These are phyloP conservation scores for Eimeria praecox DNA, from an alignment of 169 alveolate species.

Conservation along the genomic window DNA sequence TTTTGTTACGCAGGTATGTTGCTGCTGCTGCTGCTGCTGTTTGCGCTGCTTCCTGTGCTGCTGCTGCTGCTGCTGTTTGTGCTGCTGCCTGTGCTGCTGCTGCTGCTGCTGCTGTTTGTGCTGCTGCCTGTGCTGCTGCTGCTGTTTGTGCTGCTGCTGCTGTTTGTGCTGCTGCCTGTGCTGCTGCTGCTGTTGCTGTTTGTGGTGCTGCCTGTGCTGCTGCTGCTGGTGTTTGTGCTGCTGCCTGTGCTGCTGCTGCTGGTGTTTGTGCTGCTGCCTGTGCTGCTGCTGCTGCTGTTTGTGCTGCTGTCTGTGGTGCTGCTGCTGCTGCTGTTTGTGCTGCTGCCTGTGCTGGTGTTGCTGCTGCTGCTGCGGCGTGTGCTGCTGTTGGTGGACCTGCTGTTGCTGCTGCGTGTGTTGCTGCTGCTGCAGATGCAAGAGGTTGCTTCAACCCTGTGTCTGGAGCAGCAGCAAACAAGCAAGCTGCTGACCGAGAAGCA, in stretches of 20 bases:
- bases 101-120: background rate
- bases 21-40: conserved; percentile 30
- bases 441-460: conserved; percentile 50
- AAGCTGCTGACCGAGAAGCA: conserved; percentile 48
- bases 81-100: conserved; percentile 5
- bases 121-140: conserved; percentile 34
- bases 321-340: background rate
- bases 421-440: conserved; percentile 71
- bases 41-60: conserved; percentile 14
- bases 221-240: conserved; percentile 13
- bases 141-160: conserved; percentile 26
- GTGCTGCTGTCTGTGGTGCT: background rate
- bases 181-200: background rate
- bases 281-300: conserved; percentile 25
- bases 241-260: background rate
- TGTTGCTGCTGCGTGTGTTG: conserved; percentile 47
- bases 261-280: background rate
- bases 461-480: conserved; percentile 72
- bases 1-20: conserved; percentile 21
- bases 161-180: background rate
- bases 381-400: background rate
- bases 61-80: background rate
- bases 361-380: background rate
- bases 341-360: no score
- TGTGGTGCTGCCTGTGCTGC: conserved; percentile 23